These are phyloP conservation scores for Trametes meyenii DNA, from an alignment of 768 basidiomycete species.

Conservation along the genomic window DNA sequence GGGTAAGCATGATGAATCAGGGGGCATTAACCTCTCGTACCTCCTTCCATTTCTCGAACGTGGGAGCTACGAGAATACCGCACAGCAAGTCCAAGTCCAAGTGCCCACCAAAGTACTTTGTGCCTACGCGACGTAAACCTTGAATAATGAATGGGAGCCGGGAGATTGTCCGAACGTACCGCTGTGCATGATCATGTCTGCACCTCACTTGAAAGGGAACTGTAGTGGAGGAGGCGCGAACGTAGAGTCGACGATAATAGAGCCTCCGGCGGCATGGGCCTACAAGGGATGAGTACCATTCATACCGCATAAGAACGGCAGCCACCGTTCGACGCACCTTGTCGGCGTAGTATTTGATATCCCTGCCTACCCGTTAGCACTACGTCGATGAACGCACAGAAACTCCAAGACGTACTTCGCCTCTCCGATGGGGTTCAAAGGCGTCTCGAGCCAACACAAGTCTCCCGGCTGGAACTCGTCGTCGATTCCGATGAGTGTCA, in stretches of 20 bases:
- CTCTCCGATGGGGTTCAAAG: constrained; percentile 85
- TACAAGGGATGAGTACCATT: constrained; percentile 25
- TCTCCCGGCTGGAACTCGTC: constrained; percentile 74
- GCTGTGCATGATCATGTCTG: constrained; percentile 71
- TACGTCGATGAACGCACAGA: too few relatives aligned
- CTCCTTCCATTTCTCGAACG: constrained; percentile 61
- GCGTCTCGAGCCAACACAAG: constrained; percentile 87
- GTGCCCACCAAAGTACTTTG: constrained; percentile 89
- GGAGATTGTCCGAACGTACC: constrained; percentile 39
- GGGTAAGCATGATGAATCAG: too few relatives aligned
- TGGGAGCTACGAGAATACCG: constrained; percentile 75
- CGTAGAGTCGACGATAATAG: constrained; percentile 78
- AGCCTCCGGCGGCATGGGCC: constrained; percentile 75
- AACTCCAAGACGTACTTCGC: constrained; percentile 50
- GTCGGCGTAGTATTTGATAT: constrained; percentile 80
- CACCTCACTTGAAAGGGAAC: constrained; percentile 85
- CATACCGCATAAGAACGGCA: too few relatives aligned
- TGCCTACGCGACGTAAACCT: constrained; percentile 43
- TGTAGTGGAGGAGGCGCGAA: constrained; percentile 89
- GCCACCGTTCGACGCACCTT: constrained; percentile 48
- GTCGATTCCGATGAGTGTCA: constrained; percentile 69
- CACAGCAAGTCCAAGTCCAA: constrained; percentile 82
- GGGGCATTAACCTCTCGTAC: too few relatives aligned
- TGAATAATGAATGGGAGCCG: background rate
- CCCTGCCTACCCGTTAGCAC: constrained; percentile 40